Evolutionary conservation across 2,329 filamentous ascomycete genomes (phyloP), one percentile per base, ranked within the genome.

Genomic region (Botrytis fragariae): DNA sequence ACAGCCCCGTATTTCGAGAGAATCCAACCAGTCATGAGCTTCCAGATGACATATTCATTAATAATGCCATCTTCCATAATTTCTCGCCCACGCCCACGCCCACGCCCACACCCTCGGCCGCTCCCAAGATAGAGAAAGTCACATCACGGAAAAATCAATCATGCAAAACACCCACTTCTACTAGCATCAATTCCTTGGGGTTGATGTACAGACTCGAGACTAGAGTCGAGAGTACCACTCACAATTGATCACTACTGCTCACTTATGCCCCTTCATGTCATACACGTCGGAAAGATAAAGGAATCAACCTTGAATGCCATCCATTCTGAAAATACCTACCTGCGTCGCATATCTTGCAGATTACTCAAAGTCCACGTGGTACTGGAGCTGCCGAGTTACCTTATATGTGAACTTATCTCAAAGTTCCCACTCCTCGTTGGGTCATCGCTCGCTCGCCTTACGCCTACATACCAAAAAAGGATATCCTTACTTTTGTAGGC

Each of bases 401-500:
- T 44, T 39, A 39, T 48, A 65, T 54, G 45, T 29, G 48, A 51
- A 51, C 48, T 51, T 32, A 57, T 57, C 51, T 51, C 45, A 42
- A 16, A 25, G 48, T 68, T 68, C 65, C 65, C 48, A 68, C 37
- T 68, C 65, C 65, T 42, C 35, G 48, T 68, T 57, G 35, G 48
- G 64, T 68, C 25, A 42, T 29, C 29, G 48, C 64, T 68, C 64
- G 64, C 64, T 68, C 64, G 35, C 48, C 64, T 57, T 68, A 42
- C 35, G 32, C 69, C 29, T 35, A 61, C 69, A 64, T 51, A 64
- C 69, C 65, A 48, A 71, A 71, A 64, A 37, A 45, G 69, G 69
- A 39, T 61, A 64, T 71, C 32, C 39, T 64, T 39, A 29, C 69
- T 10, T 32, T 42, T 25, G 39, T 71, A 71, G 59, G 69, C 69